phyloP scores from a whole-genome alignment of 148 eudicot genomes.

The Heliosperma pusillum region DNA sequence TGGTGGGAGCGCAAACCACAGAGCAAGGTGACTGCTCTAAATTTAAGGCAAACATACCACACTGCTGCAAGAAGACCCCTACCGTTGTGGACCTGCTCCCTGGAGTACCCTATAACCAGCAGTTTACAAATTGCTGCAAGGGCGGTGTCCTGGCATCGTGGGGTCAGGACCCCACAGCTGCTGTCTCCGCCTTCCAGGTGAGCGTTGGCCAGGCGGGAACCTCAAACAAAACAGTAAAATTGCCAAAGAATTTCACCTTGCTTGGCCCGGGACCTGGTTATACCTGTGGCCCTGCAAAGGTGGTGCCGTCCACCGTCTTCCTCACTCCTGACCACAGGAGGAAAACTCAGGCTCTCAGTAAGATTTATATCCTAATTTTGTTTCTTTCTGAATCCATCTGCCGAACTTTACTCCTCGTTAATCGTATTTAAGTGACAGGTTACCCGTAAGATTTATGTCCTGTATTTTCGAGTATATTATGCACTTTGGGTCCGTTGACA shows the following conservation, averaged over 20 bases:
- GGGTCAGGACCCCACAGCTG: slow-evolving; percentile 62
- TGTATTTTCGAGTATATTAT: too few relatives aligned
- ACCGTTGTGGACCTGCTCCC: slow-evolving; percentile 61
- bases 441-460: too few relatives aligned
- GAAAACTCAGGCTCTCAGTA: slow-evolving; percentile 70
- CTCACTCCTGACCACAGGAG: slow-evolving; percentile 56
- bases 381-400: not conserved
- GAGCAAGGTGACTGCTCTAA: slow-evolving; percentile 74
- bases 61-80: slow-evolving; percentile 55
- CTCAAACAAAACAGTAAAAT: slow-evolving; percentile 57
- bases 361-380: slow-evolving; percentile 9
- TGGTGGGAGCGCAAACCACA: slow-evolving; percentile 65
- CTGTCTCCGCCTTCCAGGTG: slow-evolving; percentile 61
- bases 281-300: slow-evolving; percentile 71
- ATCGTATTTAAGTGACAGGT: too few relatives aligned
- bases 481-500: too few relatives aligned
- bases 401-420: too few relatives aligned
- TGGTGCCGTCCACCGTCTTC: slow-evolving; percentile 60
- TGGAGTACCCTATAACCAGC: slow-evolving; percentile 64
- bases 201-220: slow-evolving; percentile 71
- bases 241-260: slow-evolving; percentile 66
- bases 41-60: slow-evolving; percentile 53
- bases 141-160: slow-evolving; percentile 57
- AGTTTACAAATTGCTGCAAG: slow-evolving; percentile 60
- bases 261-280: slow-evolving; percentile 70